Evolutionary conservation across 306 rosid genomes (phyloP).

Genomic region (Quercus ilex): DNA sequence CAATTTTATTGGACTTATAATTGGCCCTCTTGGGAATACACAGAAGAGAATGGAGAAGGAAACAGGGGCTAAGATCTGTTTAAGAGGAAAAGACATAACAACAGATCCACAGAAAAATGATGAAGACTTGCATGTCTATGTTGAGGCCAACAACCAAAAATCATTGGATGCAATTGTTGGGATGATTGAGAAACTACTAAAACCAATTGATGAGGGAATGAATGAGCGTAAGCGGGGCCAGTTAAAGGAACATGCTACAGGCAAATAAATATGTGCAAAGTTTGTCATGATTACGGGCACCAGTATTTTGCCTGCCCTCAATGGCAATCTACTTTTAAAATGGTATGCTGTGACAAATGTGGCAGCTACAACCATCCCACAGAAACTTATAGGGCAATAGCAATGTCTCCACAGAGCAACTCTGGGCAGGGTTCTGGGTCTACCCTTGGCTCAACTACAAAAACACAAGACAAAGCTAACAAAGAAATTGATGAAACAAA

Average conservation of each 20-base stretch:
- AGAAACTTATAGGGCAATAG: not conserved
- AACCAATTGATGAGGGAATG: slow-evolving; percentile 13
- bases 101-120: not conserved
- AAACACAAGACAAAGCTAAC: not conserved
- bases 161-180: slow-evolving; percentile 22
- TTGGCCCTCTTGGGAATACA: slow-evolving; percentile 74
- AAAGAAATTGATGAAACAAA: slow-evolving; percentile 16
- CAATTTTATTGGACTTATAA: slow-evolving; percentile 59
- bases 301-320: slow-evolving; percentile 11
- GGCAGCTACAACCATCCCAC: not conserved
- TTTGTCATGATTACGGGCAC: slow-evolving; percentile 17
- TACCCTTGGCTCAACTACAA: not conserved
- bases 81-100: slow-evolving; percentile 60
- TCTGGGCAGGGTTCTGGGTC: not conserved
- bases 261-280: slow-evolving; percentile 8
- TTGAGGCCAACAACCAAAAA: slow-evolving; percentile 18
- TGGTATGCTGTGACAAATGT: not conserved
- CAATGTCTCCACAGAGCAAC: not conserved
- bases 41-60: slow-evolving; percentile 71
- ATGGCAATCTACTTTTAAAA: slow-evolving; percentile 4
- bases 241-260: slow-evolving; percentile 15
- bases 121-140: slow-evolving; percentile 21
- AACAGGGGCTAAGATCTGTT: slow-evolving; percentile 58
- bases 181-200: slow-evolving; percentile 26
- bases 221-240: slow-evolving; percentile 24